Conservation (phyloP, 148 eudicot species). For the Amaranthus hypochondriacus region DNA sequence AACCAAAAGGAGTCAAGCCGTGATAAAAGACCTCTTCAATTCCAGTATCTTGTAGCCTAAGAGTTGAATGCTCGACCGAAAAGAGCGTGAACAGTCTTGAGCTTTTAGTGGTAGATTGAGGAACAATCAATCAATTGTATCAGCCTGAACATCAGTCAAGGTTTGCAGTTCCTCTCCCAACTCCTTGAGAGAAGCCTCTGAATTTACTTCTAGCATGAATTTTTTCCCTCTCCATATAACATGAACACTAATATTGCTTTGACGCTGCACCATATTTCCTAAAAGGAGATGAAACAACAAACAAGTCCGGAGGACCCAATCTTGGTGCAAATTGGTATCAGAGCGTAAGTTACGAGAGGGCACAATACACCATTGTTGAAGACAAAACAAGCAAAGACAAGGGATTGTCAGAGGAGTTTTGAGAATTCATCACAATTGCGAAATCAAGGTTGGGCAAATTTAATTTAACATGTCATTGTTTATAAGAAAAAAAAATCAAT, state of each 20-base stretch:
- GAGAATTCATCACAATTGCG: too few species aligned
- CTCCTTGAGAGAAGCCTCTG: conserved; percentile 51
- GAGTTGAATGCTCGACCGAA: conserved; percentile 57
- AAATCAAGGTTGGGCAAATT: too few species aligned
- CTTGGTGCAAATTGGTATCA: too few species aligned
- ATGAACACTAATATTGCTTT: conserved; percentile 26
- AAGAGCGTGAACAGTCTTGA: conserved; percentile 64
- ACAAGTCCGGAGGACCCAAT: too few species aligned
- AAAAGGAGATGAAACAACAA: conserved; percentile 6
- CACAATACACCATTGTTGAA: too few species aligned
- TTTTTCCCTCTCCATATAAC: conserved; percentile 76
- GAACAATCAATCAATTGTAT: conserved; percentile 70
- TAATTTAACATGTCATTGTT: too few species aligned
- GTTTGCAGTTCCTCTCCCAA: conserved; percentile 59
- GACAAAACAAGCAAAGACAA: too few species aligned
- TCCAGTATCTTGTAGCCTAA: conserved; percentile 45
- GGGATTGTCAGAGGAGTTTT: too few species aligned
- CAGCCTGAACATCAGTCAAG: conserved; percentile 61
- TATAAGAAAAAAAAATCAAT: too few species aligned
- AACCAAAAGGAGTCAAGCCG: background rate
- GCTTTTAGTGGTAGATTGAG: conserved; percentile 40
- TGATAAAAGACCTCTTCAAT: conserved; percentile 41
- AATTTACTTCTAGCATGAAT: conserved; percentile 41
- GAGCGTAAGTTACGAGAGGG: too few species aligned
- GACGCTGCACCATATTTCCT: conserved; percentile 52